These are phyloP conservation scores for Pseudofabraea citricarpa DNA, from an alignment of 2,329 filamentous ascomycete genomes.

Conservation along the genomic window DNA sequence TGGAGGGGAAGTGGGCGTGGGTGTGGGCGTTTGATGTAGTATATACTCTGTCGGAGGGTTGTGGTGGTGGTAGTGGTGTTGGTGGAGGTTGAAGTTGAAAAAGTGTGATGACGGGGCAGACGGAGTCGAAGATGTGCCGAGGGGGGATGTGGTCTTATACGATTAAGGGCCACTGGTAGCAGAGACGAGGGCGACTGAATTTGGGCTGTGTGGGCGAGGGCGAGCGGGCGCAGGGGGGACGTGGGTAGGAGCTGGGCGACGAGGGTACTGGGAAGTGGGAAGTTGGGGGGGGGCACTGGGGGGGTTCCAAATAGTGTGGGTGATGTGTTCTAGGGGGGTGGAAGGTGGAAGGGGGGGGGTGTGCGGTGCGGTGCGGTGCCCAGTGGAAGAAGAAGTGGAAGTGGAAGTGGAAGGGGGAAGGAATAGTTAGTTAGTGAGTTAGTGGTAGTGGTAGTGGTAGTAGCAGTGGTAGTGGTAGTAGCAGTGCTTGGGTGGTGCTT, in stretches of 20 bases:
- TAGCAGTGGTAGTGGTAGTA: neutral
- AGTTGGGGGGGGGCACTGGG: neutral
- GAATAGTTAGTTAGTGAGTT: too few species aligned
- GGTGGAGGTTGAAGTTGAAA: constrained; percentile 12
- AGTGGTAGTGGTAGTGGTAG: neutral
- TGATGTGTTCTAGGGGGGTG: neutral
- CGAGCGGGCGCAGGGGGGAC: neutral
- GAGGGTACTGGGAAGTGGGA: neutral
- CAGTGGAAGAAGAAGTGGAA: neutral
- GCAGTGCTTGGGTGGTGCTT: neutral
- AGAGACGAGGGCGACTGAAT: neutral
- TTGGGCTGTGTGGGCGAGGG: neutral
- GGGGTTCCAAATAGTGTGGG: neutral
- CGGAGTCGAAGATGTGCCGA: constrained; percentile 20
- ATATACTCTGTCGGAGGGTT: constrained; percentile 12
- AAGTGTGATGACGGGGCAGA: constrained; percentile 13
- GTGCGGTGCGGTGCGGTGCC: too few species aligned
- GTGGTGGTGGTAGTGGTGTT: constrained; percentile 13
- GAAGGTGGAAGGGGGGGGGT: neutral
- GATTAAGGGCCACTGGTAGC: constrained; percentile 3
- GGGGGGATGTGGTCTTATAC: constrained; percentile 18
- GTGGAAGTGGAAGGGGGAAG: neutral
- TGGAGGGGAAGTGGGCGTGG: neutral
- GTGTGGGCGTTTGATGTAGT: constrained; percentile 22
- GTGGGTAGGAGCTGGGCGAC: neutral